Base-by-base conservation (phyloP, 2,329 filamentous ascomycete species). In the Cladosporium sp. region DNA sequence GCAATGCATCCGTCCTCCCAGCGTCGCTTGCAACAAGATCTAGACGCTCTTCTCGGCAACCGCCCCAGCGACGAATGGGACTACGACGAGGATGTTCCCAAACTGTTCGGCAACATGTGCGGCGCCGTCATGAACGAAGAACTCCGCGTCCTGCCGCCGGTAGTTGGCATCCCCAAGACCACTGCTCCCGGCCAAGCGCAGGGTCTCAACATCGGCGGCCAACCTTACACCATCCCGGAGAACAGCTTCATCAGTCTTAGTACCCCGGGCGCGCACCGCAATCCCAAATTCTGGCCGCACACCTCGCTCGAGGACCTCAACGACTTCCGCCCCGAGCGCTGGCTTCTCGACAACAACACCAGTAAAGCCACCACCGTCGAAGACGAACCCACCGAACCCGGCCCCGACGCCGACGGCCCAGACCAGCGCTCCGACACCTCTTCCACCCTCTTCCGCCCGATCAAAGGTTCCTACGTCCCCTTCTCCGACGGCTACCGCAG, bases 61-160 rank as follows among this genome's bases (percentile, higher is more conserved):
- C 77, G 80, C 18, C 84, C 89, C 25, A 83, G 87, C 5, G 76
- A 78, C 0, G 82, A 85, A 8, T 94, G 91, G 91, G 83, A 87
- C 70, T 94, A 92, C 74, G 90, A 93, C 53, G 77, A 80, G 13
- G 81, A 86, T 70, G 82, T 93, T 67, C 87, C 86, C 51, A 80
- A 84, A 10, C 82, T 95, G 66, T 85, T 91, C 70, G 86, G 84
- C 13, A 87, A 88, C 66, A 89, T 91, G 83, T 79, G 89, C 11
- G 91, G 89, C 21, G 91, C 91, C 4, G 85, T 89, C 70, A 85
- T 94, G 83, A 91, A 92, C 73, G 91, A 95, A 79, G 88, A 89
- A 43, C 82, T 95, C 62, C 87, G 92, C 13, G 72, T 93, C 49
- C 82, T 92, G 66, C 90, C 91, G 1, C 87, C 91, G 0, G 89